Evolutionary conservation across 441 rosid genomes (phyloP), one percentile per base, ranked within the genome.

Genomic region (Euphorbia schlechtendalii): DNA sequence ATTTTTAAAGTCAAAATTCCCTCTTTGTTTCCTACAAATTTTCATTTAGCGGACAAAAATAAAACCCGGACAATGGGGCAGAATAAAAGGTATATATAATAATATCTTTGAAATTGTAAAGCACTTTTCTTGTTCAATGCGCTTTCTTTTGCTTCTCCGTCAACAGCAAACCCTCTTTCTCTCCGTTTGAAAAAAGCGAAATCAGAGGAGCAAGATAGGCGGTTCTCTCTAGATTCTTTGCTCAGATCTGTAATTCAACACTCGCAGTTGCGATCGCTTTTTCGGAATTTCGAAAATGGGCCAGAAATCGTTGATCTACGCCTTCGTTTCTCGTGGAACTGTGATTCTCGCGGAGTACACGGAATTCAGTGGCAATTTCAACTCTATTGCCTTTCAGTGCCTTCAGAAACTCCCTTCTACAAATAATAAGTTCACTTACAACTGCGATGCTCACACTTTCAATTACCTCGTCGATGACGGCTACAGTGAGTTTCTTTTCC

Each of bases 331-430:
- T 0, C 75, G 93, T 0, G 93, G 91, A 0, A 81, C 77, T 0
- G 85, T 82, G 38, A 61, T 88, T 59, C 81, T 90, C 13, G 89
- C 85, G 0, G 96, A 90, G 71, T 80, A 77, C 73, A 84, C 92
- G 0, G 92, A 88, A 63, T 86, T 81, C 76, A 80, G 77, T 9
- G 96, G 91, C 30, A 90, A 90, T 52, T 84, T 88, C 81, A 67
- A 80, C 3, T 71, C 88, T 49, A 83, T 88, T 51, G 96, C 97
- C 13, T 75, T 75, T 30, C 93, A 90, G 77, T 83, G 96, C 78
- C 91, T 90, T 18, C 96, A 86, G 82, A 86, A 87, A 68, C 96
- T 90, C 22, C 88, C 96, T 55, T 64, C 91, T 2, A 74, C 84
- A 5, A 84, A 79, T 69, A 83, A 82, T 80, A 83, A 90, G 82